Evolutionary conservation across 495 filamentous ascomycete species (phyloP), one percentile per base, ranked within the genome.

Genomic region (Penicillium waksmanii): DNA sequence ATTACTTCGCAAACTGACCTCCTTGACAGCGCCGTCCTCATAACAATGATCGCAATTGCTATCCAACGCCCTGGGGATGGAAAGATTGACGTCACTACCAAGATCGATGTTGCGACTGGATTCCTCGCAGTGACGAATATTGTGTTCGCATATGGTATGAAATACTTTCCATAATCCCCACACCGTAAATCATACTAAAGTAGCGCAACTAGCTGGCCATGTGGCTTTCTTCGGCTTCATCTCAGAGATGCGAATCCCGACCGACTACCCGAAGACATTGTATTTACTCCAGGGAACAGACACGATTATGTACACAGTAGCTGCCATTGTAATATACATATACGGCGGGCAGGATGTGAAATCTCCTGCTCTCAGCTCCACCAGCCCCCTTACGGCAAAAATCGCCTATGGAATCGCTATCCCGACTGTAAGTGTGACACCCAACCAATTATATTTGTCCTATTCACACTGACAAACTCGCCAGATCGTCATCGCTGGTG

Each of bases 401-500:
- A 66, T 77, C n/a, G 87, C 89, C 5, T 96, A 89, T 61, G 90
- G 90, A 15, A 74, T 94, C 55, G 91, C 89, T 19, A 73, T 90
- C 3, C 91, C 91, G 0, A 90, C 89, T 12, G 73, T 48, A 48
- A 27, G 46, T 12, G 3, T 27, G 19, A 44, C 8, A 40, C 2
- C 42, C 7, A 10, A 18, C 2, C 15, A 44, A 7, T 44, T 17
- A 7, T 44, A 9, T 18, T 0, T 2, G 17, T 10, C 15, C 7
- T 44, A 7, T 8, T 12, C n/a, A 44, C 6, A 18, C 42, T 44
- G 17, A 44, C 8, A 6, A 10, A 3, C 8, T 18, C 17, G 7
- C 4, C 42, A 48, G 46, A 48, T 77, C 44, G 62, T 77, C 13
- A 66, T 70, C 34, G 70, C 68, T n/a, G 73, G 72, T 56, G 71